Conservation (phyloP, 371 early-diverging fungal genomes). For the Paraphysoderma sedebokerense region DNA sequence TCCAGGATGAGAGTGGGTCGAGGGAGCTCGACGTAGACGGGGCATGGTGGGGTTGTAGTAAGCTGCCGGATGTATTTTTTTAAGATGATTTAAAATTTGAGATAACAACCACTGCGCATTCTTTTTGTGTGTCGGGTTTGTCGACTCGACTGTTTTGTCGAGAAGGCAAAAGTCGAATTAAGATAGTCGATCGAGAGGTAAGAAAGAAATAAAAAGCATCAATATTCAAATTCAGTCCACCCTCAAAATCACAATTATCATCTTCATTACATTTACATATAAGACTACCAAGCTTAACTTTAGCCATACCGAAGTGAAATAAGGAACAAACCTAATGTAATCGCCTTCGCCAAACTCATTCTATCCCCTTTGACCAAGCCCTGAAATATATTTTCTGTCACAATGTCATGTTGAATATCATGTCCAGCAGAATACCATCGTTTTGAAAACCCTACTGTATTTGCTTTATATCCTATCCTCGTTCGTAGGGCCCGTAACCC, state of each 20-base stretch:
- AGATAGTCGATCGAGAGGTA: not conserved
- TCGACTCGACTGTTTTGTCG: not conserved
- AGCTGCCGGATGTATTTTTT: not conserved
- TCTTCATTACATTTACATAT: not conserved
- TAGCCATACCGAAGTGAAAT: too few relatives aligned
- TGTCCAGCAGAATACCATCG: too few relatives aligned
- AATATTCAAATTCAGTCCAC: not conserved
- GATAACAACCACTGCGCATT: not conserved
- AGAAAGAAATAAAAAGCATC: not conserved
- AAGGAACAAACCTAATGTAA: conserved; percentile 31
- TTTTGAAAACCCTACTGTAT: too few relatives aligned
- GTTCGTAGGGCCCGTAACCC: too few relatives aligned
- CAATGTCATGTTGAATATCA: too few relatives aligned
- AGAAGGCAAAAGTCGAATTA: not conserved
- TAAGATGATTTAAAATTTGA: not conserved
- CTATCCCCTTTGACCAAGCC: conserved; percentile 16
- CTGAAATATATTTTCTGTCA: too few relatives aligned
- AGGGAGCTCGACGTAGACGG: not conserved
- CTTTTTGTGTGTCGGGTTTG: not conserved
- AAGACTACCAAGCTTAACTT: too few relatives aligned
- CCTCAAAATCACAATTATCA: not conserved
- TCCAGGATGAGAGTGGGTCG: conserved; percentile 22
- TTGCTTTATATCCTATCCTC: too few relatives aligned
- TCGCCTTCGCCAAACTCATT: conserved; percentile 32
- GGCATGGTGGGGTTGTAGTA: not conserved